Conservation (phyloP, 2,329 filamentous ascomycete species). For the Tolypocladium tropicale region DNA sequence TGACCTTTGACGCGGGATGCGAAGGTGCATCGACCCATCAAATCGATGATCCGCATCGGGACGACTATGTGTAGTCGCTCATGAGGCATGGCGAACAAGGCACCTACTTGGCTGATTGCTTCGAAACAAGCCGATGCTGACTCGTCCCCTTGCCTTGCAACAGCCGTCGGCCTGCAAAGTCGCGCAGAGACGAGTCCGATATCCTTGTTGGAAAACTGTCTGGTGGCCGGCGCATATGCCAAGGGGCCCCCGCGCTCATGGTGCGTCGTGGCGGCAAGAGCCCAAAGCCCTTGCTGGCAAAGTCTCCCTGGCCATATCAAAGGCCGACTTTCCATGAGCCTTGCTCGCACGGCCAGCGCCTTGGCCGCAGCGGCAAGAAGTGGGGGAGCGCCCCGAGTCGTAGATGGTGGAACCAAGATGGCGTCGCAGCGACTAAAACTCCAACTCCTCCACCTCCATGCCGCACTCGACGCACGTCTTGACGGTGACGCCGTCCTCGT, state of each 20-base stretch:
- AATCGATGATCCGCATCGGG: too few species aligned
- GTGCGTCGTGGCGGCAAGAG: not conserved
- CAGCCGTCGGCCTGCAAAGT: not conserved
- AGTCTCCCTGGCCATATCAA: not conserved
- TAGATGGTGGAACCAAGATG: not conserved
- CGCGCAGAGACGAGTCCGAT: not conserved
- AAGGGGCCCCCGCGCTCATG: not conserved
- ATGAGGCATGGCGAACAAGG: not conserved
- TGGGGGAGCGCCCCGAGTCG: not conserved
- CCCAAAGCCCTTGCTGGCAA: not conserved
- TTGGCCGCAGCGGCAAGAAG: not conserved
- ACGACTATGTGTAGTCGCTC: not conserved
- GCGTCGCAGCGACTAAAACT: constrained; percentile 30
- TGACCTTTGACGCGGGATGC: too few species aligned
- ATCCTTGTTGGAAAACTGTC: not conserved
- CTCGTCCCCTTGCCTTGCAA: not conserved
- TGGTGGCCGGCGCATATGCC: not conserved
- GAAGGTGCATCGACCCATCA: too few species aligned
- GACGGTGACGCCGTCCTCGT: constrained; percentile 61
- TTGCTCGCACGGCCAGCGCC: not conserved
- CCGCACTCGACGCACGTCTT: constrained; percentile 72
- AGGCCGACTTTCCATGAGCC: not conserved
- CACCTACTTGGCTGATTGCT: not conserved
- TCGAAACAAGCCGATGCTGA: not conserved
- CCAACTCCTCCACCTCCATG: constrained; percentile 70